Evolutionary conservation across 805 yeast genomes (phyloP).

Genomic region (Komagataella phaffii): DNA sequence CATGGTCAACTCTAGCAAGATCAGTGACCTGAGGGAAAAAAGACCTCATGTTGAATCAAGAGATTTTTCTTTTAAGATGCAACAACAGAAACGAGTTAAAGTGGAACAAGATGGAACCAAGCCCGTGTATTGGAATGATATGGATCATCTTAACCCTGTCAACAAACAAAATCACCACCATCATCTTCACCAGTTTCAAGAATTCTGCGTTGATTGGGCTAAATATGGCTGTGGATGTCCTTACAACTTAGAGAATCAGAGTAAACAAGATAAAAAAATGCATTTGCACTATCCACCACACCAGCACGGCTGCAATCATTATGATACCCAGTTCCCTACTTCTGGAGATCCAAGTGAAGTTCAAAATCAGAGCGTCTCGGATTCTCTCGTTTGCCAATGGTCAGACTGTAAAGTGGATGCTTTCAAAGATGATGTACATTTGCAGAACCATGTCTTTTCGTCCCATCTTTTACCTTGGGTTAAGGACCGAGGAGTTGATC

Average conservation of each 20-base stretch:
- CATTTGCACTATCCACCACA: not conserved
- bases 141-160: not conserved
- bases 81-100: not conserved
- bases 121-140: not conserved
- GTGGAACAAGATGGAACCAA: not conserved
- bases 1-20: not conserved
- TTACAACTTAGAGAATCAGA: conserved; percentile 24
- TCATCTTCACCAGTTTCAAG: conserved; percentile 17
- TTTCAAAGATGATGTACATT: conserved; percentile 22
- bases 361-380: conserved; percentile 4
- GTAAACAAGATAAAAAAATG: conserved; percentile 6
- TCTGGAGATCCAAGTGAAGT: not conserved
- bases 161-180: conserved; percentile 10
- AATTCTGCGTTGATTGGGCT: conserved; percentile 11
- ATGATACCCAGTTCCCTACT: not conserved
- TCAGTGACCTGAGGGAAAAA: not conserved
- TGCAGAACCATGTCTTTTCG: conserved; percentile 39
- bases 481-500: not conserved
- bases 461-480: conserved; percentile 24
- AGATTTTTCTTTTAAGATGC: not conserved
- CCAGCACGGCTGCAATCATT: not conserved
- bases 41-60: not conserved
- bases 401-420: conserved; percentile 35
- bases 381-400: conserved; percentile 45
- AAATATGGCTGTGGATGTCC: conserved; percentile 17